Evolutionary conservation across 2,329 filamentous ascomycete species (phyloP).

Genomic region (Penicillium sp.): DNA sequence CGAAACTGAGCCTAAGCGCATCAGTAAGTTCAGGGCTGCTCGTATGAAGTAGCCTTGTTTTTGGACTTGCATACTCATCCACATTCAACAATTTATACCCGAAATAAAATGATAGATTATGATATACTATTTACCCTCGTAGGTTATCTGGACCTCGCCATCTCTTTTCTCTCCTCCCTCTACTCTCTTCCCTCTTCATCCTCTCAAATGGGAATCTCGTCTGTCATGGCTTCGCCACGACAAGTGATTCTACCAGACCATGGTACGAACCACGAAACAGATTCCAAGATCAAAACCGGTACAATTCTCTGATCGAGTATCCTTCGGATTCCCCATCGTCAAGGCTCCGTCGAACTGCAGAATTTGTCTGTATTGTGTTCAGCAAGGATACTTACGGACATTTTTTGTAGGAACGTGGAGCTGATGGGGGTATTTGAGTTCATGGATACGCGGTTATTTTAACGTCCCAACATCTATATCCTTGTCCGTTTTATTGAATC

Average conservation of each 20-base stretch:
- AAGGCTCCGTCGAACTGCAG: background rate
- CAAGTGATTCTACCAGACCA: slow-evolving; percentile 10
- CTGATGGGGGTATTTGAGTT: slow-evolving; percentile 3
- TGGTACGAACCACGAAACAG: background rate
- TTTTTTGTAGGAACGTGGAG: background rate
- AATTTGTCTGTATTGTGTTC: slow-evolving; percentile 18
- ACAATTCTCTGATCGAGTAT: slow-evolving; percentile 23
- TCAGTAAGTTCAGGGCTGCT: slow-evolving; percentile 55
- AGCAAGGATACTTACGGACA: slow-evolving; percentile 18
- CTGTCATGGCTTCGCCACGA: slow-evolving; percentile 6
- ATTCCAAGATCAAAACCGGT: slow-evolving; percentile 20
- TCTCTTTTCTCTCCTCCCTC: background rate
- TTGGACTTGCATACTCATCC: background rate
- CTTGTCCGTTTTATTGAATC: background rate
- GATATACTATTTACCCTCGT: background rate
- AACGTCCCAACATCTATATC: slow-evolving; percentile 20
- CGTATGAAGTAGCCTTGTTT: slow-evolving; percentile 38
- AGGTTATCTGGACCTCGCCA: background rate
- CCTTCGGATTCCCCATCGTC: slow-evolving; percentile 3
- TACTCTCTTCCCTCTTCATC: background rate
- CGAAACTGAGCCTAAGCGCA: slow-evolving; percentile 61
- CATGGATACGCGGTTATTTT: slow-evolving; percentile 24
- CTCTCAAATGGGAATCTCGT: slow-evolving; percentile 8
- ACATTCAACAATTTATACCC: slow-evolving; percentile 7
- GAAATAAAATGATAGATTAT: slow-evolving; percentile 3